Evolutionary conservation across 148 eudicot genomes (phyloP), one percentile per base, ranked within the genome.

Genomic region (Pharnaceum exiguum): DNA sequence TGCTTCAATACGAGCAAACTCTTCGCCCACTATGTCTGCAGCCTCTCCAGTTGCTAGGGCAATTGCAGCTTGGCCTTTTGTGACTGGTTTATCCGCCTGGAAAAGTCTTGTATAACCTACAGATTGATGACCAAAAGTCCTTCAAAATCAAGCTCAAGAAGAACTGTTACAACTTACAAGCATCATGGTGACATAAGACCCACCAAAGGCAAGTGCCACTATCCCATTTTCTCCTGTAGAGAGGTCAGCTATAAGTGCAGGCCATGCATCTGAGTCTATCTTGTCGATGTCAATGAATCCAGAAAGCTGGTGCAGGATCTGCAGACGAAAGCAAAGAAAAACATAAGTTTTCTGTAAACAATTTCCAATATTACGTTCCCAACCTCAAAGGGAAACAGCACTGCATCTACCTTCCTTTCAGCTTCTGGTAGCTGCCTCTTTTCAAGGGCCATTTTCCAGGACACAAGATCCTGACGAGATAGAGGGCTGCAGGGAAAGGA

Each of bases 401-500:
- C 22, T 42, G 36, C 49, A 18, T n/a, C 19, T 63, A 93, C 99
- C 99, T 79, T 79, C 76, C 57, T 79, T 73, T 83, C 94, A 59
- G 82, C 82, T 66, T 74, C 80, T 59, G 96, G 95, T 44, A 93
- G 82, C 79, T 81, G 80, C 65, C 68, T 81, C 76, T 88, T 88
- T 65, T 88, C 99, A 30, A 88, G 50, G 46, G 87, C 89, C 86
- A 93, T 85, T 82, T 89, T 93, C 99, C 99, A 93, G 53, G 90
- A 81, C 63, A 93, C 90, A 56, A 93, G 89, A 79, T 93, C 99
- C 75, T 93, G 99, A 62, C 99, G 99, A 53, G 90, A 93, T 51
- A 93, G 61, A 72, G 90, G 86, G 61, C 99, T 93, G 85, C 76
- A 61, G 23, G 36, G 38, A 56, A 58, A 59, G 32, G 58, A 59